phyloP scores from a whole-genome alignment of 2,329 filamentous ascomycete genomes.

The Trichophyton rubrum region DNA sequence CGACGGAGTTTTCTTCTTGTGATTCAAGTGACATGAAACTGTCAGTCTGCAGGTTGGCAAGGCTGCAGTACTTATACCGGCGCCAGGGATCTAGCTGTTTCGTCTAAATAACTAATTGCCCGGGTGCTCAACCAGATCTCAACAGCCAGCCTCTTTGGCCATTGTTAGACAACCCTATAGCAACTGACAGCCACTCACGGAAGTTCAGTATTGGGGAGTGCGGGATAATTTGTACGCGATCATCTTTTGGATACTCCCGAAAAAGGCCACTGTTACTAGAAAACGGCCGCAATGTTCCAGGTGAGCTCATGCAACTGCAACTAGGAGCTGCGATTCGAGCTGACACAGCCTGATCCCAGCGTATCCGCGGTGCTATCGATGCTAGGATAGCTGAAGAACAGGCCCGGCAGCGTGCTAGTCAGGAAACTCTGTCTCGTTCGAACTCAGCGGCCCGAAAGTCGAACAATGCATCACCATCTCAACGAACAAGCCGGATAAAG shows the following conservation, averaged over 20 bases:
- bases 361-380: conserved; percentile 74
- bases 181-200: not conserved
- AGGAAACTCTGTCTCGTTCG: conserved; percentile 34
- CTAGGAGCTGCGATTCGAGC: not conserved
- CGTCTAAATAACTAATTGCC: not conserved
- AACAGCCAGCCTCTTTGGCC: not conserved
- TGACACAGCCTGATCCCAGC: conserved; percentile 36
- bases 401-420: conserved; percentile 53
- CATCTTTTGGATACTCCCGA: not conserved
- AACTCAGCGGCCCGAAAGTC: conserved; percentile 23
- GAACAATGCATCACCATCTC: conserved; percentile 14
- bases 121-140: not conserved
- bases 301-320: not conserved
- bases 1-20: too few relatives aligned
- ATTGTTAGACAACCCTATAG: not conserved
- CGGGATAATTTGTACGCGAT: not conserved
- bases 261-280: not conserved
- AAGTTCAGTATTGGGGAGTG: too few relatives aligned
- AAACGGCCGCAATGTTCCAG: conserved; percentile 4
- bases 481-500: conserved; percentile 19
- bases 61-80: too few relatives aligned
- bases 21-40: too few relatives aligned
- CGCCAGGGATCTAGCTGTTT: not conserved
- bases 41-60: too few relatives aligned
- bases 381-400: conserved; percentile 84